These are phyloP conservation scores for Xylariaceae sp. DNA, from an alignment of 2,329 filamentous ascomycete genomes.

Conservation along the genomic window DNA sequence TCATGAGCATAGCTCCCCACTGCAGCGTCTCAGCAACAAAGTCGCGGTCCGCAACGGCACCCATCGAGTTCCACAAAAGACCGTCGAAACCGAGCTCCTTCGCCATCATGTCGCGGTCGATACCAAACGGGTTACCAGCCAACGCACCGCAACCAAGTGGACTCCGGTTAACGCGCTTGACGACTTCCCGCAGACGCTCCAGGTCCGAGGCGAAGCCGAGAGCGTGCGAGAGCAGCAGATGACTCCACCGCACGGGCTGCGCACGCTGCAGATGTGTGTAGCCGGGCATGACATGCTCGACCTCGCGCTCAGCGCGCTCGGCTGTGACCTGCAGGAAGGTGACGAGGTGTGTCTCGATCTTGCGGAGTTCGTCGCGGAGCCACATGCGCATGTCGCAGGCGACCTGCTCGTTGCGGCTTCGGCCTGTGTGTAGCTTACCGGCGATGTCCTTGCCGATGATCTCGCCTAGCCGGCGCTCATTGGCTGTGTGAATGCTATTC, in stretches of 20 bases:
- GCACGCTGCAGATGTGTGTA: slow-evolving; percentile 2
- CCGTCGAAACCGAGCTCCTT: slow-evolving; percentile 66
- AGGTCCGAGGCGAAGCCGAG: background rate
- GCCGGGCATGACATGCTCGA: slow-evolving; percentile 48
- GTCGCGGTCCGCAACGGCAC: slow-evolving; percentile 69
- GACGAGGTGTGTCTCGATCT: slow-evolving; percentile 63
- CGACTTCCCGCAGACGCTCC: slow-evolving; percentile 53
- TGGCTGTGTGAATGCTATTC: slow-evolving; percentile 11
- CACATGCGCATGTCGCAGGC: slow-evolving; percentile 88
- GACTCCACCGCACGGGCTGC: background rate
- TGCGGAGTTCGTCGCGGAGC: slow-evolving; percentile 68
- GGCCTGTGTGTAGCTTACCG: slow-evolving; percentile 83
- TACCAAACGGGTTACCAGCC: slow-evolving; percentile 69
- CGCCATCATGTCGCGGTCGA: slow-evolving; percentile 67
- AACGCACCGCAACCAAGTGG: slow-evolving; percentile 67
- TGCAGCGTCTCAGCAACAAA: slow-evolving; percentile 78
- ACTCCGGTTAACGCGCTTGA: slow-evolving; percentile 57
- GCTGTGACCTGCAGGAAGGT: slow-evolving; percentile 65
- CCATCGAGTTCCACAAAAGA: slow-evolving; percentile 64
- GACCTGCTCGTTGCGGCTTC: slow-evolving; percentile 86
- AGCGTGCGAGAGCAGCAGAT: background rate
- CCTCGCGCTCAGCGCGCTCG: slow-evolving; percentile 59
- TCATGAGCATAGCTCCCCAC: slow-evolving; percentile 73
- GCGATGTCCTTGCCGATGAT: slow-evolving; percentile 80
- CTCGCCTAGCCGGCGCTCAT: slow-evolving; percentile 62